These are phyloP conservation scores for Penicillium taxi DNA, from an alignment of 495 filamentous ascomycete species.

Conservation along the genomic window DNA sequence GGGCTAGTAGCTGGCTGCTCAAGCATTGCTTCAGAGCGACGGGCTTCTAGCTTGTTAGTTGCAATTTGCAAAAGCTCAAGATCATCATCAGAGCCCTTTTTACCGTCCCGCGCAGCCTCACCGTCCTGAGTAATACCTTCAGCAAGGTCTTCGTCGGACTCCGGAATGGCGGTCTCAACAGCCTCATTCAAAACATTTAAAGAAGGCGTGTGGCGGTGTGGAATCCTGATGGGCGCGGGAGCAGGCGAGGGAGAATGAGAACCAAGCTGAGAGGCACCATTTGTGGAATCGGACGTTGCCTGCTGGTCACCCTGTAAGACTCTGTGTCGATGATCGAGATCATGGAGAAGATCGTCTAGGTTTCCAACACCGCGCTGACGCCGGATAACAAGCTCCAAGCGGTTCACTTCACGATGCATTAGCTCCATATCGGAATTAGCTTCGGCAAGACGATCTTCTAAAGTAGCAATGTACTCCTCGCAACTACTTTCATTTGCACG, in stretches of 20 bases:
- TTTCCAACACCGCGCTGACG: constrained; percentile 92
- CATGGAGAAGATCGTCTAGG: constrained; percentile 82
- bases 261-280: constrained; percentile 18
- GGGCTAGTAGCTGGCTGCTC: constrained; percentile 51
- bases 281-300: constrained; percentile 11
- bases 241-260: constrained; percentile 5
- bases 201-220: constrained; percentile 31
- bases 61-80: constrained; percentile 27
- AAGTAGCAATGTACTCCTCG: constrained; percentile 94
- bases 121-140: constrained; percentile 48
- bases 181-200: constrained; percentile 44
- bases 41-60: constrained; percentile 22
- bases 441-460: constrained; percentile 93
- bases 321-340: constrained; percentile 75
- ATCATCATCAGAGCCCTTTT: constrained; percentile 15
- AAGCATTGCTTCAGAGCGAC: constrained; percentile 11
- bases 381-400: constrained; percentile 90
- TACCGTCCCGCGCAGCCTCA: constrained; percentile 15
- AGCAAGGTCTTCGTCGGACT: constrained; percentile 42
- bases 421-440: constrained; percentile 91
- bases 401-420: constrained; percentile 93
- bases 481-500: constrained; percentile 81
- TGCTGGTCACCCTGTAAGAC: constrained; percentile 42
- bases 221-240: constrained; percentile 12
- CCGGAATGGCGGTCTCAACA: constrained; percentile 45